phyloP scores from a whole-genome alignment of 1,139 yeast species.

The Taiozyma sp. region DNA sequence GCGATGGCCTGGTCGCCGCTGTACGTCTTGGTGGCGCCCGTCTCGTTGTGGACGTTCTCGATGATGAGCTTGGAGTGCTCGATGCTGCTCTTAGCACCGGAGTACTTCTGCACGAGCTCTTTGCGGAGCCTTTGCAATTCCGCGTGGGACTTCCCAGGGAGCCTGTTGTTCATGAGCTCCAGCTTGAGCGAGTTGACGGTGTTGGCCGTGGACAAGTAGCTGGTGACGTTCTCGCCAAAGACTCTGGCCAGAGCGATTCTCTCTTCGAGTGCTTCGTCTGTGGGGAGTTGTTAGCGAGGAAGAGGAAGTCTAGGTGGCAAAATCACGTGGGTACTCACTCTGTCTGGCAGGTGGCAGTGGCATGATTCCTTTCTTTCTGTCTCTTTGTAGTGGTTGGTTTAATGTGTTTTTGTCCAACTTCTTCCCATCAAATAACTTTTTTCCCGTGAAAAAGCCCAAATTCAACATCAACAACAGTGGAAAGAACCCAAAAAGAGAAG shows the following conservation, averaged over 20 bases:
- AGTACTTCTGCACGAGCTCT: not conserved
- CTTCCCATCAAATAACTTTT: not conserved
- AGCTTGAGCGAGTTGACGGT: not conserved
- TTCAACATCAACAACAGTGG: not conserved
- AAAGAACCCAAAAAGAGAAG: no score
- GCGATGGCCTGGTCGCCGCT: slow-evolving; percentile 7
- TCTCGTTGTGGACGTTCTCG: slow-evolving; percentile 2
- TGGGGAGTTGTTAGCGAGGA: not conserved
- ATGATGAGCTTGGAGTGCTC: slow-evolving; percentile 1
- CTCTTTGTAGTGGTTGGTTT: not conserved
- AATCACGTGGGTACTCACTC: not conserved
- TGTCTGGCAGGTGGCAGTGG: not conserved
- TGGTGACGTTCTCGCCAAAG: not conserved
- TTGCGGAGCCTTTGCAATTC: not conserved
- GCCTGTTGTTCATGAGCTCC: not conserved
- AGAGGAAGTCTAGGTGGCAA: not conserved
- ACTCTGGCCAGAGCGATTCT: slow-evolving; percentile 2
- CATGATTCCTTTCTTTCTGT: not conserved
- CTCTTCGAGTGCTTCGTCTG: slow-evolving; percentile 2
- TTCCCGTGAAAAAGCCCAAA: not conserved
- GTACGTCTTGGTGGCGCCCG: not conserved
- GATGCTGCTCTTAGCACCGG: not conserved
- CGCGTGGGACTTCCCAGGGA: not conserved
- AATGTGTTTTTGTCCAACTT: no score
- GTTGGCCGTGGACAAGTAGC: not conserved